These are phyloP conservation scores for Pichia manshurica DNA, from an alignment of 805 yeast genomes.

Conservation along the genomic window DNA sequence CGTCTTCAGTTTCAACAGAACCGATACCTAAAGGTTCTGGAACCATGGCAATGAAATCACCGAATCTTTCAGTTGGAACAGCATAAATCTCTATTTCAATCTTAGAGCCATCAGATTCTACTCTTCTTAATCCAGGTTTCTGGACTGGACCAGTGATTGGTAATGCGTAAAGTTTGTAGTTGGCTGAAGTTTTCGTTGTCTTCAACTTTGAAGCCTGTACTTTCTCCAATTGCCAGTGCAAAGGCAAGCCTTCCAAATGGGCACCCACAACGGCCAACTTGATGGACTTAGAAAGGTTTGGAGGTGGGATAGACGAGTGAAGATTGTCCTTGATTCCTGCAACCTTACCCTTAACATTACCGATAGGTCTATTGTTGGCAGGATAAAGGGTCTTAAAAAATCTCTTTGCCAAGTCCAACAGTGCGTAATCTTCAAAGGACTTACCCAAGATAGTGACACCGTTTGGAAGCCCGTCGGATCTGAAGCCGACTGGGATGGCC, in stretches of 20 bases:
- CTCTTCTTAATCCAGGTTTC: conserved; percentile 87
- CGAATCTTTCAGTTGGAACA: conserved; percentile 72
- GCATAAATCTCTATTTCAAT: conserved; percentile 81
- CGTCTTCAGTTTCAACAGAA: conserved; percentile 73
- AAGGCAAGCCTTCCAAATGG: conserved; percentile 79
- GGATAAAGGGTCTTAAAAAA: conserved; percentile 49
- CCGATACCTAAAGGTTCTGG: conserved; percentile 97
- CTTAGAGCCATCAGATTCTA: conserved; percentile 41
- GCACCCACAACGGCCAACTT: conserved; percentile 95
- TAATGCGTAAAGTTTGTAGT: conserved; percentile 75
- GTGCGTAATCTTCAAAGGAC: conserved; percentile 83
- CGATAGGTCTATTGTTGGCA: conserved; percentile 48
- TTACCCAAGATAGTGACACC: conserved; percentile 83
- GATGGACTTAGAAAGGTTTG: conserved; percentile 39
- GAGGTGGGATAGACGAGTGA: conserved; percentile 39
- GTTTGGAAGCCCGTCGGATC: conserved; percentile 80
- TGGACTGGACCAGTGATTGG: conserved; percentile 76
- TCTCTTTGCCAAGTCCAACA: conserved; percentile 74
- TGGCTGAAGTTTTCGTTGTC: conserved; percentile 61
- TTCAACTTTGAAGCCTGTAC: conserved; percentile 68
- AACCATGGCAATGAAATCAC: conserved; percentile 78
- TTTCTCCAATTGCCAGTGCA: conserved; percentile 90
- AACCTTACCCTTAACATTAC: conserved; percentile 29
- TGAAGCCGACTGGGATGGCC: conserved; percentile 87
- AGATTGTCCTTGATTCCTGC: conserved; percentile 40